Conservation (phyloP, 2,329 filamentous ascomycete species). For the Tolypocladium ovalisporum region DNA sequence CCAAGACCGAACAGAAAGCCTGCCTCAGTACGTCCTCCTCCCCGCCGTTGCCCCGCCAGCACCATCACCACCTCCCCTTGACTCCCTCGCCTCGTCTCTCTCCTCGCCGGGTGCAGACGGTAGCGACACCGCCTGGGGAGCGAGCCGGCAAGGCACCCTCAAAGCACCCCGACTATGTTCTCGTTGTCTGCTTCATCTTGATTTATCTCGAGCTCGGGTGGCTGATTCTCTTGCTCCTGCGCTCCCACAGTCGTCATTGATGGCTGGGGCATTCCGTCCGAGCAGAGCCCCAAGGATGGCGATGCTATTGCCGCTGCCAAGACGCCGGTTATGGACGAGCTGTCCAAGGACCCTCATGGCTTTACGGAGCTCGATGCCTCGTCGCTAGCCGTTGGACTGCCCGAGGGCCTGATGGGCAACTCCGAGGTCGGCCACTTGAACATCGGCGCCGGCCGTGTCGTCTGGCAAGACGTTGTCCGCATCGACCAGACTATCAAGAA, state of each 20-base stretch:
- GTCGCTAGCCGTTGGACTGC: conserved; percentile 87
- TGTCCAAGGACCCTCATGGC: conserved; percentile 71
- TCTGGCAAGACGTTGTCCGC: conserved; percentile 96
- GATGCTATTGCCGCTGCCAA: conserved; percentile 92
- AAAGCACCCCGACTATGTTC: conserved; percentile 23
- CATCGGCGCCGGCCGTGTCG: conserved; percentile 92
- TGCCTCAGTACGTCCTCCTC: conserved; percentile 46
- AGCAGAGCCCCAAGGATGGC: conserved; percentile 72
- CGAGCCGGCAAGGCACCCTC: conserved; percentile 2
- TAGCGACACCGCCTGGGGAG: conserved; percentile 3
- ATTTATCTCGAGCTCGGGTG: conserved; percentile 46
- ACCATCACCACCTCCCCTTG: conserved; percentile 5
- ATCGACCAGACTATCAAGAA: conserved; percentile 92
- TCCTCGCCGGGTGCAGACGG: conserved; percentile 7
- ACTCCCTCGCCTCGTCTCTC: conserved; percentile 5
- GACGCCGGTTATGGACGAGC: conserved; percentile 89
- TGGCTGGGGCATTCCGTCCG: conserved; percentile 86
- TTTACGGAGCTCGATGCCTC: conserved; percentile 93
- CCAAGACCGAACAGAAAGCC: conserved; percentile 47
- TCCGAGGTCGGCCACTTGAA: conserved; percentile 98
- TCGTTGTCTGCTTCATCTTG: conserved; percentile 39
- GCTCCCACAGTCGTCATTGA: conserved; percentile 81
- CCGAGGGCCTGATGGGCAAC: conserved; percentile 97
- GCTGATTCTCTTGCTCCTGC: conserved; percentile 46
- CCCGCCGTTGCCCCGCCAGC: conserved; percentile 12